Conservation (phyloP, 1,284 basidiomycete genomes). For the Megacollybia platyphylla region DNA sequence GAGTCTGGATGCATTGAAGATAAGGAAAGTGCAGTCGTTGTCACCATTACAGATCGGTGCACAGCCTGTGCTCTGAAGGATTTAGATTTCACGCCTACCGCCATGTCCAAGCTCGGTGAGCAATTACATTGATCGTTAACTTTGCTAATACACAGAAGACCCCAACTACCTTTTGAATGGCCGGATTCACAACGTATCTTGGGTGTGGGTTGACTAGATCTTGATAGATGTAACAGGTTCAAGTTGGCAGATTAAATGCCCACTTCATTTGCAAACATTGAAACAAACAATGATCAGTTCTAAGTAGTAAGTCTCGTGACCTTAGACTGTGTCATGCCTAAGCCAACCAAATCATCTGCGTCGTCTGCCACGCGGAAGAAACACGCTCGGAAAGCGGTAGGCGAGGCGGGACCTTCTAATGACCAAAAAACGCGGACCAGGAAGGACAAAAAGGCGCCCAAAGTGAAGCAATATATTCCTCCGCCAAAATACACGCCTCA, state of each 20-base stretch:
- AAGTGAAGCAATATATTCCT: constrained; percentile 75
- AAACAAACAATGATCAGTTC: too few species aligned
- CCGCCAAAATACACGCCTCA: constrained; percentile 79
- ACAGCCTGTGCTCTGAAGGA: constrained; percentile 31
- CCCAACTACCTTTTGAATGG: too few species aligned
- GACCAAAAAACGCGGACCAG: constrained; percentile 33
- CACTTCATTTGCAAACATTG: constrained; percentile 34
- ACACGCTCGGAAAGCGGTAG: constrained; percentile 9
- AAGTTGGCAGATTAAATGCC: constrained; percentile 38
- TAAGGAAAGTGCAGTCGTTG: constrained; percentile 32
- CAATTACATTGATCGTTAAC: too few species aligned
- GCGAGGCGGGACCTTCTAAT: constrained; percentile 17
- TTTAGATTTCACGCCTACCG: constrained; percentile 47
- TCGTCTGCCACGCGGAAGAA: constrained; percentile 49
- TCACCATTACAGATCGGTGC: constrained; percentile 52
- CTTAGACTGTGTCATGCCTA: too few species aligned
- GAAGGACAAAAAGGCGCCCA: constrained; percentile 41
- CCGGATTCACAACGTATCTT: too few species aligned
- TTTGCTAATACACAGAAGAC: too few species aligned
- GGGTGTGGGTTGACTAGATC: too few species aligned
- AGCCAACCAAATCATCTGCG: constrained; percentile 50
- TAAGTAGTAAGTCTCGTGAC: too few species aligned
- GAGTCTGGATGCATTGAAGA: background rate
- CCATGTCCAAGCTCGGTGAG: constrained; percentile 9
- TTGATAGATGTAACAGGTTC: too few species aligned